A percentile compares a stretch with the other conserved stretches of the same genome.
These are phyloP conservation scores for Sphaerostilbella broomeana DNA, from an alignment of 2,329 filamentous ascomycete genomes.

Conservation along the genomic window DNA sequence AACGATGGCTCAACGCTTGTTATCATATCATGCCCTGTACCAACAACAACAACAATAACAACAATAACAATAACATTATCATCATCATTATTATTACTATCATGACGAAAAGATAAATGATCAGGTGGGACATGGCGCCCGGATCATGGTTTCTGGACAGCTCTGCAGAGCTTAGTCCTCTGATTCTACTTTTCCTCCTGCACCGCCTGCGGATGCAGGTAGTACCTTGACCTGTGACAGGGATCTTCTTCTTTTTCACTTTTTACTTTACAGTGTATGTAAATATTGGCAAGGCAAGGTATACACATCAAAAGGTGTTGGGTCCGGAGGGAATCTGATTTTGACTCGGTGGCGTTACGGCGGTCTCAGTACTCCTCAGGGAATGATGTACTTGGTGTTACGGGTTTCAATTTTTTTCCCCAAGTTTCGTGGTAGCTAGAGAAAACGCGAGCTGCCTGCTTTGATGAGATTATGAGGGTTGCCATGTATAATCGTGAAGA, in stretches of 20 bases:
- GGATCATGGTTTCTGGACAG: conserved; percentile 2
- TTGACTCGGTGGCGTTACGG: conserved; percentile 24
- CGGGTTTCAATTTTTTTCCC: conserved; percentile 15
- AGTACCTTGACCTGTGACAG: conserved; percentile 10
- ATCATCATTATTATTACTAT: conserved; percentile 24
- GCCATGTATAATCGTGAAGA: no score
- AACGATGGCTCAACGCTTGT: no score
- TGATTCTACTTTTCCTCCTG: conserved; percentile 1
- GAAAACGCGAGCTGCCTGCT: conserved; percentile 24
- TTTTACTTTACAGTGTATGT: conserved; percentile 30
- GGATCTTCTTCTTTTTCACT: conserved; percentile 1
- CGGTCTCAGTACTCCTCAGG: conserved; percentile 19
- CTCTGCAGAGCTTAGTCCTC: neutral
- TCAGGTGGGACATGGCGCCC: conserved; percentile 18
- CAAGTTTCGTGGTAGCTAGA: conserved; percentile 20
- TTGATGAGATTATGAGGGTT: no score
- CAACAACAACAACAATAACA: no score
- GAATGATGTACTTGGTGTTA: conserved; percentile 25
- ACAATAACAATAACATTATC: no score
- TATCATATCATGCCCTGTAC: no score
- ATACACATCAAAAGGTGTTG: conserved; percentile 44
- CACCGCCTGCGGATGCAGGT: conserved; percentile 6
- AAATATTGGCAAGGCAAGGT: conserved; percentile 33
- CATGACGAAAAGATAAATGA: conserved; percentile 19
- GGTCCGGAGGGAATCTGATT: conserved; percentile 23